A percentile compares a stretch with the other conserved stretches of the same genome.
Evolutionary conservation across 2,329 filamentous ascomycete species (phyloP).

Genomic region (Knoxdaviesia capensis): DNA sequence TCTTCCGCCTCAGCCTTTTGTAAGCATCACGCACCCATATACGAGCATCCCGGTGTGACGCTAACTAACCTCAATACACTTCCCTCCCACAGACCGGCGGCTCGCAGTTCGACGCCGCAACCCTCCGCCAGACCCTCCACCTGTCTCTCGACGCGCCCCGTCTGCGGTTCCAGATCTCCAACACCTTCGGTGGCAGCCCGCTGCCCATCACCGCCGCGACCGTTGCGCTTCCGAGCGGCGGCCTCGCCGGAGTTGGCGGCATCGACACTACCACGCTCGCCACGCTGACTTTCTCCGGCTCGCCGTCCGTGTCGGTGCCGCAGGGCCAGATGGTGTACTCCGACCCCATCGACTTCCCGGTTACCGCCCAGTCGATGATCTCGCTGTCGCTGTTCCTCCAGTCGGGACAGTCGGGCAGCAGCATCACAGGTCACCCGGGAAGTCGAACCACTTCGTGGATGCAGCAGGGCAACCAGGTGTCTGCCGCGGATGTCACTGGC

Average conservation of each 20-base stretch:
- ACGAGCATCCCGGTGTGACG: background rate
- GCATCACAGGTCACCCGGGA: conserved; percentile 44
- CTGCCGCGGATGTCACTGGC: conserved; percentile 23
- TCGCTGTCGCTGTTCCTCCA: conserved; percentile 38
- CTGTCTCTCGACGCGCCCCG: conserved; percentile 33
- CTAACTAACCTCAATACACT: background rate
- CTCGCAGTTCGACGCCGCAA: conserved; percentile 36
- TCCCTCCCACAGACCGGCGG: conserved; percentile 11
- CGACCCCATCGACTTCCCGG: conserved; percentile 35
- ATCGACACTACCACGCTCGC: conserved; percentile 31
- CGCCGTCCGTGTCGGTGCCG: conserved; percentile 28
- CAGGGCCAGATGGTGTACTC: conserved; percentile 37
- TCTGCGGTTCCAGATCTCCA: conserved; percentile 42
- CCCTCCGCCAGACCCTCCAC: conserved; percentile 45
- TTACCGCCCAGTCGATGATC: conserved; percentile 29
- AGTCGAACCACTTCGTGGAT: conserved; percentile 43
- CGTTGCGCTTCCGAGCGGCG: conserved; percentile 32
- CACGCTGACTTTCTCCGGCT: conserved; percentile 35
- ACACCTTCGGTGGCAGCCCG: conserved; percentile 40
- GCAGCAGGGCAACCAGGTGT: conserved; percentile 33
- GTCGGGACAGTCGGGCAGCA: conserved; percentile 31
- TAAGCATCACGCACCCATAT: conserved; percentile 12
- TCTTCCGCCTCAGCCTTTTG: conserved; percentile 38
- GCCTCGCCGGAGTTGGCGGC: conserved; percentile 27
- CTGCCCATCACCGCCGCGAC: conserved; percentile 39